These are phyloP conservation scores for Suhomyces emberorum DNA, from an alignment of 805 yeast species.

Conservation along the genomic window DNA sequence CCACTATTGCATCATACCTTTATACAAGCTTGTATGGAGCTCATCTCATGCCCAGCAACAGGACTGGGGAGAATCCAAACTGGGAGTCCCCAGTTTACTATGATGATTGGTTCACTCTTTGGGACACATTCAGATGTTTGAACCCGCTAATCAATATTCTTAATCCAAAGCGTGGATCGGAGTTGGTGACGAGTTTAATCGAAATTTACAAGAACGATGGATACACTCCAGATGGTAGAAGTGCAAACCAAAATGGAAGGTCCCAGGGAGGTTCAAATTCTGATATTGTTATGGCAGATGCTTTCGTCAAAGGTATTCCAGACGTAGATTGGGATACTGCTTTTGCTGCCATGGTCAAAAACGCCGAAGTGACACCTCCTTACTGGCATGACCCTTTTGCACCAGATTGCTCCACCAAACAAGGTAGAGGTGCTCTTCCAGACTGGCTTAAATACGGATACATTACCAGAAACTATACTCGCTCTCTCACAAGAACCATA, in stretches of 20 bases:
- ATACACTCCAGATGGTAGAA: constrained; percentile 35
- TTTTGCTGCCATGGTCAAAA: constrained; percentile 28
- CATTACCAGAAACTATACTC: constrained; percentile 27
- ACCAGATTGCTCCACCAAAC: constrained; percentile 25
- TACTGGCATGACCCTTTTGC: constrained; percentile 23
- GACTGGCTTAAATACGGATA: constrained; percentile 33
- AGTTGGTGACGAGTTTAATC: constrained; percentile 24
- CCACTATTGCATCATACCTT: constrained; percentile 11
- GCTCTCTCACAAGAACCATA: constrained; percentile 34
- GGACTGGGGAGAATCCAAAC: constrained; percentile 29
- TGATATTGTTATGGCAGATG: constrained; percentile 36
- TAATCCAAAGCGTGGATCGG: constrained; percentile 23
- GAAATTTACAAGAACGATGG: constrained; percentile 31
- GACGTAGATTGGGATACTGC: constrained; percentile 28
- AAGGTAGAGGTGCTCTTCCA: constrained; percentile 34
- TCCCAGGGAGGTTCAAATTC: constrained; percentile 39
- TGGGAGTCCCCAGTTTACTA: constrained; percentile 23
- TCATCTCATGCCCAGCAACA: constrained; percentile 28
- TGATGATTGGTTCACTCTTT: constrained; percentile 36
- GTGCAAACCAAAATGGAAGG: constrained; percentile 34
- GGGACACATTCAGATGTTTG: constrained; percentile 37
- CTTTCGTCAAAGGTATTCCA: constrained; percentile 25
- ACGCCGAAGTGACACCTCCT: constrained; percentile 34
- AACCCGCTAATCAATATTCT: constrained; percentile 30
- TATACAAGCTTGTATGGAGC: constrained; percentile 28